A percentile compares a stretch with the other conserved stretches of the same genome.
Evolutionary conservation across 164 flowering plant genomes (phyloP).

Genomic region (Annona squamosa): DNA sequence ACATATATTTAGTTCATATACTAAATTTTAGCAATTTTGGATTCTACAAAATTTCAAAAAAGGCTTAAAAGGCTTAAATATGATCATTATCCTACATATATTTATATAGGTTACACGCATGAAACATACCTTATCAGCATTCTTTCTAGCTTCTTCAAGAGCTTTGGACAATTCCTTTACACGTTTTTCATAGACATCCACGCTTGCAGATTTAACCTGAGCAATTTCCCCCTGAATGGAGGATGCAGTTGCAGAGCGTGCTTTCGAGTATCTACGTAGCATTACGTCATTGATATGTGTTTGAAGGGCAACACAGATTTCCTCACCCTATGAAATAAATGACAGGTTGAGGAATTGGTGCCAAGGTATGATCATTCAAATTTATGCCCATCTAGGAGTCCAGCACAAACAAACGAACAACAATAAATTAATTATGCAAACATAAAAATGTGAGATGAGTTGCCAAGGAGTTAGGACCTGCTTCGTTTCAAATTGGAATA

Average conservation of each 20-base stretch:
- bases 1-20: too few species aligned
- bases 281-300: conserved; percentile 99
- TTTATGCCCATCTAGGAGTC: background rate
- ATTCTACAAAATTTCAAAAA: too few species aligned
- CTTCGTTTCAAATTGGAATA: conserved; percentile 97
- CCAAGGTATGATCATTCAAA: background rate
- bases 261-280: conserved; percentile 94
- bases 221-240: conserved; percentile 63
- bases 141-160: conserved; percentile 71
- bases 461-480: conserved; percentile 43
- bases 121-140: conserved; percentile 52
- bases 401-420: background rate
- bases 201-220: conserved; percentile 36
- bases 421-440: background rate
- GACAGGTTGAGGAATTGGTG: background rate
- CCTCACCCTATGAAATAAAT: conserved; percentile 73
- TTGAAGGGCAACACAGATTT: conserved; percentile 98
- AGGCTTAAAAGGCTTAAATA: too few species aligned
- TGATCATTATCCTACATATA: too few species aligned
- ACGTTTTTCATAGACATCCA: conserved; percentile 67
- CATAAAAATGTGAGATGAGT: background rate
- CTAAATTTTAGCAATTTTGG: too few species aligned
- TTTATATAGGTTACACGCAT: background rate
- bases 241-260: conserved; percentile 58
- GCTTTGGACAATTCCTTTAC: conserved; percentile 69